Conservation (phyloP, 139 green algal genomes). For the Asterochloris erici region DNA sequence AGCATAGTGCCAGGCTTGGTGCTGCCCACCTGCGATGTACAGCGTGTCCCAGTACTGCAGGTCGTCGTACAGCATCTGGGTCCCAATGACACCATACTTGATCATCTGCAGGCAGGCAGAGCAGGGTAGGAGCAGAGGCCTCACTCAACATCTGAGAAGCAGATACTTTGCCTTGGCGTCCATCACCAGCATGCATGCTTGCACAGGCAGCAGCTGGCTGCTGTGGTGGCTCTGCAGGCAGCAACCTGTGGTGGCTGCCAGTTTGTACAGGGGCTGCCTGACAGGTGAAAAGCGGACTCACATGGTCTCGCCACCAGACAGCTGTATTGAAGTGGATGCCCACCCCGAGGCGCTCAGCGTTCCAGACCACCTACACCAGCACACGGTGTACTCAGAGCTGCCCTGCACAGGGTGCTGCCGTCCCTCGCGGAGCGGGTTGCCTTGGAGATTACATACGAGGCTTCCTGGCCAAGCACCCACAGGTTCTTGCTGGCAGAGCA, state of each 20-base stretch:
- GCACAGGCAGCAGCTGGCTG: neutral
- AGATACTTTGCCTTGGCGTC: neutral
- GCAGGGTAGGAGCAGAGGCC: neutral
- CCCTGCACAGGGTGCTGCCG: too few species aligned
- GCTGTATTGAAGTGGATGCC: constrained; percentile 86
- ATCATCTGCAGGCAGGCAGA: constrained; percentile 36
- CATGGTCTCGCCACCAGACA: constrained; percentile 43
- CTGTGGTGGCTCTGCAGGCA: neutral
- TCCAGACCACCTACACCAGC: constrained; percentile 33
- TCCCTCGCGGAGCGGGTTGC: too few species aligned
- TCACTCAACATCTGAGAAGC: neutral
- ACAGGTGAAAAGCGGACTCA: constrained; percentile 15
- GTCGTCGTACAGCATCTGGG: constrained; percentile 49
- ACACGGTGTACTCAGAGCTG: too few species aligned
- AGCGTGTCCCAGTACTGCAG: constrained; percentile 68
- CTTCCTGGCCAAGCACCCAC: too few species aligned
- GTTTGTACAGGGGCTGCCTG: neutral
- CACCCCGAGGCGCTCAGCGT: constrained; percentile 57
- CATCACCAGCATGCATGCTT: neutral
- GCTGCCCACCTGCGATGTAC: constrained; percentile 64
- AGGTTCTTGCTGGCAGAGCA: too few species aligned
- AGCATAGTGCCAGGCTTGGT: too few species aligned
- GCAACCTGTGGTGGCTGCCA: neutral
- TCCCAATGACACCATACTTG: constrained; percentile 84
- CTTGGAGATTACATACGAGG: too few species aligned